These are phyloP conservation scores for Cytospora piceicola DNA, from an alignment of 2,329 filamentous ascomycete genomes.

Conservation along the genomic window DNA sequence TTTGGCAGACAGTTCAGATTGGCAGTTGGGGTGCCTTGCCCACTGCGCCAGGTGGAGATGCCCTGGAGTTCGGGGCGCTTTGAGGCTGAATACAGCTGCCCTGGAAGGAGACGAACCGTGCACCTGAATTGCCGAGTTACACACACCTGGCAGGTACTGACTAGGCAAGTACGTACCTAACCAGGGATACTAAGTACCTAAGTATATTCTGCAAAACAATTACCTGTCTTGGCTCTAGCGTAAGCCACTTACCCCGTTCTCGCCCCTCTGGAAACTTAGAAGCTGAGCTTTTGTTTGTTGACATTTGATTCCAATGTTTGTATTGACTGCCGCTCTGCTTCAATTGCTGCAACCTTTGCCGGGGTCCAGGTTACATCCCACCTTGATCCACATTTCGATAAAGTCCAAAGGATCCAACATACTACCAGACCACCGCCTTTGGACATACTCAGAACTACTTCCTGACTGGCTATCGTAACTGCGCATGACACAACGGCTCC, in stretches of 20 bases:
- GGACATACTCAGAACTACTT: too few relatives aligned
- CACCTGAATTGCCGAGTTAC: neutral
- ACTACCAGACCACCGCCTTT: neutral
- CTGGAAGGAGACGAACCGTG: neutral
- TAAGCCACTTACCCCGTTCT: neutral
- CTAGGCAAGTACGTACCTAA: neutral
- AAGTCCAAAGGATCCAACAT: neutral
- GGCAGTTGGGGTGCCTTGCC: neutral
- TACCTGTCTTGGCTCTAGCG: neutral
- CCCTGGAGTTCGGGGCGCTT: neutral
- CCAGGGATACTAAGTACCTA: neutral
- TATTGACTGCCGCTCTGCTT: neutral
- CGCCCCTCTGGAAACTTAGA: neutral
- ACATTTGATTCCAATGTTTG: neutral
- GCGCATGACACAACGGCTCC: conserved; percentile 10
- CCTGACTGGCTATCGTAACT: neutral
- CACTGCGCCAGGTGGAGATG: conserved; percentile 1
- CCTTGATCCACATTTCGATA: neutral
- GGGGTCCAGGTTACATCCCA: neutral
- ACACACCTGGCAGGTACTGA: too few relatives aligned
- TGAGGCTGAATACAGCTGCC: conserved; percentile 10
- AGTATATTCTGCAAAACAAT: too few relatives aligned
- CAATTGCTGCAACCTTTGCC: neutral
- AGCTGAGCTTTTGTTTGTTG: conserved; percentile 13
- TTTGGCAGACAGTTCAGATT: conserved; percentile 1